These are phyloP conservation scores for Diversispora eburnea DNA, from an alignment of 192 early-diverging fungal species.

Conservation along the genomic window DNA sequence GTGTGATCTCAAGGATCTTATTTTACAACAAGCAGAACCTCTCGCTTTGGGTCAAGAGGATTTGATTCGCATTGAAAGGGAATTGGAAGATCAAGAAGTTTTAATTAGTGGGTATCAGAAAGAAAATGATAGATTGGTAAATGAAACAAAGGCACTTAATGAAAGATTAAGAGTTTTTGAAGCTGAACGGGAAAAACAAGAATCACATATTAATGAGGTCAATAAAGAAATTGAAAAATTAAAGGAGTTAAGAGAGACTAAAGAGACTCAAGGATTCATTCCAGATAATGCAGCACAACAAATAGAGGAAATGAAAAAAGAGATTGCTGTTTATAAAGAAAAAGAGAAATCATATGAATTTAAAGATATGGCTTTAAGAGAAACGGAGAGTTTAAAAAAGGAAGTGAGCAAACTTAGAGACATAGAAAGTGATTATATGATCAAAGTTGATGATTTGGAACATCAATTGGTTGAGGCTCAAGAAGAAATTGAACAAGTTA, in stretches of 20 bases:
- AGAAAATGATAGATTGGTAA: constrained; percentile 24
- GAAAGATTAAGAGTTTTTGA: neutral
- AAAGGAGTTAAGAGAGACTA: neutral
- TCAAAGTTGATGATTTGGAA: constrained; percentile 24
- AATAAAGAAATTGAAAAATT: constrained; percentile 14
- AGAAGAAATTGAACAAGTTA: constrained; percentile 7
- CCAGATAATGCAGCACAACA: constrained; percentile 13
- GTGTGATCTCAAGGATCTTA: constrained; percentile 16
- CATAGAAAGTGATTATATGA: constrained; percentile 19
- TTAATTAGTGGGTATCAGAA: constrained; percentile 12
- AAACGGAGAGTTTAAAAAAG: constrained; percentile 21
- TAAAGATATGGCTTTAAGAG: constrained; percentile 17
- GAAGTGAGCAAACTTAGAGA: constrained; percentile 5
- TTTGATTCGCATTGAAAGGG: constrained; percentile 22
- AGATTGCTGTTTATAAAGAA: constrained; percentile 20
- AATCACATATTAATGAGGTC: neutral
- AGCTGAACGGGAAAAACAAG: constrained; percentile 2
- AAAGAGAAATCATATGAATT: constrained; percentile 13
- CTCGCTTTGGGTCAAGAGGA: constrained; percentile 15
- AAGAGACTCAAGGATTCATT: constrained; percentile 12
- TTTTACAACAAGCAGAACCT: constrained; percentile 24
- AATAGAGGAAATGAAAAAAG: constrained; percentile 28
- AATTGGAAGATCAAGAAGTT: constrained; percentile 26
- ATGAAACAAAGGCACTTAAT: constrained; percentile 11
- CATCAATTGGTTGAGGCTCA: constrained; percentile 1